Conservation (phyloP, 176 grass and related monocot genomes). For the Raddia guianensis region DNA sequence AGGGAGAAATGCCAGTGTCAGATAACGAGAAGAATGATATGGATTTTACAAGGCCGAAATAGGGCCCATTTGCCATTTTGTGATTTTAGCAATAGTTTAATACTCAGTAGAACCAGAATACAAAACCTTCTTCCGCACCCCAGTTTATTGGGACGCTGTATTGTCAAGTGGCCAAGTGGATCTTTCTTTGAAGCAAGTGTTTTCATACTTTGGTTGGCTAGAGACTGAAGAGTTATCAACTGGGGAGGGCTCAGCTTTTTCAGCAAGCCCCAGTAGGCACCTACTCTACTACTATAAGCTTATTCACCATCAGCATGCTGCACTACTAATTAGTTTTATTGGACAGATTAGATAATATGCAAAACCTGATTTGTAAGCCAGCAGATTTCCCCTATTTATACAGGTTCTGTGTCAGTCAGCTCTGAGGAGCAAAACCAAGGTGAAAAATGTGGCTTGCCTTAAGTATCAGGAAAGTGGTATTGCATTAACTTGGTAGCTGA, state of each 20-base stretch:
- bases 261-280: neutral
- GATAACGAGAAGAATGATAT: too few species aligned
- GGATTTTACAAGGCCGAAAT: too few species aligned
- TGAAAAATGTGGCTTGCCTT: neutral
- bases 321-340: too few species aligned
- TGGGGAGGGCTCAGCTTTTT: neutral
- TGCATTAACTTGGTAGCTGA: too few species aligned
- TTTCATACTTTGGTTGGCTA: neutral
- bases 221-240: neutral
- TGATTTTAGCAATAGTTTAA: too few species aligned
- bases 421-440: neutral
- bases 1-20: neutral
- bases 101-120: too few species aligned
- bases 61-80: too few species aligned
- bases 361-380: neutral
- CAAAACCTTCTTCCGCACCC: too few species aligned
- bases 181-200: neutral
- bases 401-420: neutral
- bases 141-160: neutral
- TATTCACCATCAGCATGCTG: neutral
- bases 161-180: neutral
- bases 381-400: neutral
- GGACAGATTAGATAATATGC: neutral
- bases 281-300: neutral
- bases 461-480: neutral